Evolutionary conservation across 2,329 filamentous ascomycete genomes (phyloP), one percentile per base, ranked within the genome.

Genomic region (Fulvia fulva): DNA sequence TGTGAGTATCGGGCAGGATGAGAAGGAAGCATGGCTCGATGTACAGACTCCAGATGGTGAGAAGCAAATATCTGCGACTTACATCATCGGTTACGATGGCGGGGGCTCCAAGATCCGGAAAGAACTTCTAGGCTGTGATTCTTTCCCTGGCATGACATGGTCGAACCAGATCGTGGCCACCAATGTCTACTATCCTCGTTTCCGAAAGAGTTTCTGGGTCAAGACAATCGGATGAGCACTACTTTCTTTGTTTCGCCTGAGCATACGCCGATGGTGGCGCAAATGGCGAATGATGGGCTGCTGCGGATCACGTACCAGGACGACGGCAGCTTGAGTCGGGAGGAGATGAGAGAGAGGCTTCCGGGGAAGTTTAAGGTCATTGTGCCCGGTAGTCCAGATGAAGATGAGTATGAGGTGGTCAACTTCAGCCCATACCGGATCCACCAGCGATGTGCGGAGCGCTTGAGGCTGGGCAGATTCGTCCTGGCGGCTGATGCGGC

Each of bases 391-490:
- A 53, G 41, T 6, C 58, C 59, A 23, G 26, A 45, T 12, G 60
- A 62, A 7, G 32, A 55, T 21, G 25, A 53, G 30, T 75, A 71
- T 26, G 63, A 71, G 22, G 58, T 76, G 0, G 59, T 68, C 7
- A 60, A 68, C 6, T 51, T 74, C n/a, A 71, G 71, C 8, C 73
- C 74, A 2, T 76, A 75, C 54, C 70, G 71, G 46, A 69, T 73
- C 22, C 73, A 75, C 56, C 74, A 75, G 62, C 60, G 71, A 0
- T 70, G 68, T 28, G 71, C 67, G 1, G 53, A 63, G 3, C 65
- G 59, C 5, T 63, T 74, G 11, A 66, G 62, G 56, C 61, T 60
- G 34, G 68, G 67, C 0, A 61, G 67, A 8, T 67, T 72, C 1
- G 57, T 71, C 3, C 34, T 75, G 6, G 59, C 68, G 19, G 73